Conservation (phyloP, 1,284 basidiomycete genomes). For the Retiboletus flavoniger region DNA sequence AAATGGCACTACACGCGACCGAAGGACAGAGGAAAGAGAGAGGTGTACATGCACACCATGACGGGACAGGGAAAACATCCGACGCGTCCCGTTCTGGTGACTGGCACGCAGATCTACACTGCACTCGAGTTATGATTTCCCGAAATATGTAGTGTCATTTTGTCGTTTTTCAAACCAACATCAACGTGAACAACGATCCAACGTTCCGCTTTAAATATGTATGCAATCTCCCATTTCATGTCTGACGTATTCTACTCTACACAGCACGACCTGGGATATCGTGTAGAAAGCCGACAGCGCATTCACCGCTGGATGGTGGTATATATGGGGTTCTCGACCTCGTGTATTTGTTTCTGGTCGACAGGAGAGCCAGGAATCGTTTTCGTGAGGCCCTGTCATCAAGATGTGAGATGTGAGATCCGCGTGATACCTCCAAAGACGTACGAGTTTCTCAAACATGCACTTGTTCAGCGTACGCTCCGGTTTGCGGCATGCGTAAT, state of each 20-base stretch:
- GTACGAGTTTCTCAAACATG: conserved; percentile 93
- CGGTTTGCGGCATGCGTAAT: conserved; percentile 86
- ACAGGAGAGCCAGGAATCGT: conserved; percentile 89
- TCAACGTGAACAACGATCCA: background rate
- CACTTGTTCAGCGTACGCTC: conserved; percentile 92
- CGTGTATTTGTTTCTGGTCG: conserved; percentile 86
- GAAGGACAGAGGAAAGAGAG: background rate
- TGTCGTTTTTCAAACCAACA: background rate
- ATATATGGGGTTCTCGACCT: conserved; percentile 84
- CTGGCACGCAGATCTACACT: too few species aligned
- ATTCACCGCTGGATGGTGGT: conserved; percentile 71
- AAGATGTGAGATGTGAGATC: conserved; percentile 1
- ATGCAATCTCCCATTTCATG: background rate
- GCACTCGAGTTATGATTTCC: background rate
- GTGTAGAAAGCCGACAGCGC: background rate
- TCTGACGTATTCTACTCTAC: conserved; percentile 26
- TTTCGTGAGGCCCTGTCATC: conserved; percentile 80
- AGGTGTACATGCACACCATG: conserved; percentile 9
- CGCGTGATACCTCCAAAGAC: conserved; percentile 29
- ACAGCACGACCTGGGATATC: conserved; percentile 5
- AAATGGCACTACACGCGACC: background rate
- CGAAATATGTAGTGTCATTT: background rate
- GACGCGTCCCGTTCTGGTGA: too few species aligned
- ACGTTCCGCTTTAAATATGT: background rate
- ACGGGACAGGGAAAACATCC: conserved; percentile 24